These are phyloP conservation scores for Debaryomyces psychrophilus DNA, from an alignment of 1,139 yeast species.

Conservation along the genomic window DNA sequence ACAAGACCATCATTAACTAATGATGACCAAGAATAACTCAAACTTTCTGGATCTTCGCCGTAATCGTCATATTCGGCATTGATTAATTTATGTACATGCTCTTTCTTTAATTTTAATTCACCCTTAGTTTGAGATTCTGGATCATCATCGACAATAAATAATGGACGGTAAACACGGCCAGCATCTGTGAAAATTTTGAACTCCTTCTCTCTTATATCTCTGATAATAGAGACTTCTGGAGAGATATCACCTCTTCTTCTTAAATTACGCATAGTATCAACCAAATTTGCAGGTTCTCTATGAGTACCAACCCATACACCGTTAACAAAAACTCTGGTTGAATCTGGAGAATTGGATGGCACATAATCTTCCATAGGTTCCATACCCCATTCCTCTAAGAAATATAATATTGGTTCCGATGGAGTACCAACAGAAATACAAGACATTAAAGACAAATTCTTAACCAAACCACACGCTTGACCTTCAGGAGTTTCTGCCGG, in stretches of 20 bases:
- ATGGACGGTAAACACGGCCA: conserved; percentile 95
- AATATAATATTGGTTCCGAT: conserved; percentile 91
- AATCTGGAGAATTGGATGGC: conserved; percentile 88
- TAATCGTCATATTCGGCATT: conserved; percentile 65
- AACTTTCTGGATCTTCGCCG: conserved; percentile 63
- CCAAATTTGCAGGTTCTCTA: conserved; percentile 89
- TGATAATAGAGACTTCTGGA: conserved; percentile 93
- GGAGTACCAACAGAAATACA: conserved; percentile 98
- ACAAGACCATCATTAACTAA: conserved; percentile 84
- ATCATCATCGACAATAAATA: conserved; percentile 87
- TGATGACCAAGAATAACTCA: conserved; percentile 79
- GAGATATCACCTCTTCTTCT: conserved; percentile 96
- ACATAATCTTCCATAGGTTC: conserved; percentile 96
- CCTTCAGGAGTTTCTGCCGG: conserved; percentile 99
- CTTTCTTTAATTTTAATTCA: conserved; percentile 81
- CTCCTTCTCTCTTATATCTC: conserved; percentile 96
- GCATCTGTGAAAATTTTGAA: conserved; percentile 97
- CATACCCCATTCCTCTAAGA: conserved; percentile 99
- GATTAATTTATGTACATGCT: conserved; percentile 72
- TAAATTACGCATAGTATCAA: conserved; percentile 85
- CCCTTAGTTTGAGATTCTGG: conserved; percentile 74
- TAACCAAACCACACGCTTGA: conserved; percentile 99
- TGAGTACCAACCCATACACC: conserved; percentile 99
- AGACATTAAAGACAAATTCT: conserved; percentile 93
- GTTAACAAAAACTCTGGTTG: conserved; percentile 92